A percentile compares a stretch with the other conserved stretches of the same genome.
phyloP scores from a whole-genome alignment of 345 rosid species.

The Citrus trifoliata region DNA sequence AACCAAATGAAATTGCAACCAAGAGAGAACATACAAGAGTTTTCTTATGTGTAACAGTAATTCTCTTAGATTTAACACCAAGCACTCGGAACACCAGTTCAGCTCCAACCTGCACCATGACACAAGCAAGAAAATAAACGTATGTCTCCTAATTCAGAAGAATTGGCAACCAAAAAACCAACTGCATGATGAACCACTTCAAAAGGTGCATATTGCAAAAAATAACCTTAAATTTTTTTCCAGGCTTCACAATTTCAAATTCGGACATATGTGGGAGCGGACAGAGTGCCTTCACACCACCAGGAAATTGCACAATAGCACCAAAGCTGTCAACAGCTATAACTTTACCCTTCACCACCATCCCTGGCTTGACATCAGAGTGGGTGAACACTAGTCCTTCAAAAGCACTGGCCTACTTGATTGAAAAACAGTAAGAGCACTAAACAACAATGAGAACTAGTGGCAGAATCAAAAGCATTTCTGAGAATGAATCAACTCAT shows the following conservation, averaged over 20 bases:
- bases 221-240: slow-evolving; percentile 83
- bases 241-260: slow-evolving; percentile 80
- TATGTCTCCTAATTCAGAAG: too few relatives aligned
- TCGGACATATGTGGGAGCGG: slow-evolving; percentile 96
- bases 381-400: slow-evolving; percentile 92
- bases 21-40: slow-evolving; percentile 65
- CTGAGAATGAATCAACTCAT: neutral
- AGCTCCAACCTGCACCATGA: slow-evolving; percentile 69
- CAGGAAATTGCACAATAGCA: slow-evolving; percentile 94
- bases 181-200: neutral
- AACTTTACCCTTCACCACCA: slow-evolving; percentile 81
- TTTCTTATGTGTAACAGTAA: slow-evolving; percentile 94
- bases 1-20: neutral
- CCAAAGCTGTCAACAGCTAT: slow-evolving; percentile 75
- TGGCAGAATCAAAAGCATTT: neutral
- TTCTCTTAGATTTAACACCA: slow-evolving; percentile 95
- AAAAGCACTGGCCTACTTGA: slow-evolving; percentile 84
- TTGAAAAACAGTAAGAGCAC: slow-evolving; percentile 15
- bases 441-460: slow-evolving; percentile 3
- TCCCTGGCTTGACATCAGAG: slow-evolving; percentile 96
- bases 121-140: slow-evolving; percentile 4
- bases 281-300: slow-evolving; percentile 96
- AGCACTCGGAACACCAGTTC: slow-evolving; percentile 87
- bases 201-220: neutral
- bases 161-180: slow-evolving; percentile 8